These are phyloP conservation scores for Phytophthora rubi DNA, from an alignment of 352 stramenopile genomes.

Conservation along the genomic window DNA sequence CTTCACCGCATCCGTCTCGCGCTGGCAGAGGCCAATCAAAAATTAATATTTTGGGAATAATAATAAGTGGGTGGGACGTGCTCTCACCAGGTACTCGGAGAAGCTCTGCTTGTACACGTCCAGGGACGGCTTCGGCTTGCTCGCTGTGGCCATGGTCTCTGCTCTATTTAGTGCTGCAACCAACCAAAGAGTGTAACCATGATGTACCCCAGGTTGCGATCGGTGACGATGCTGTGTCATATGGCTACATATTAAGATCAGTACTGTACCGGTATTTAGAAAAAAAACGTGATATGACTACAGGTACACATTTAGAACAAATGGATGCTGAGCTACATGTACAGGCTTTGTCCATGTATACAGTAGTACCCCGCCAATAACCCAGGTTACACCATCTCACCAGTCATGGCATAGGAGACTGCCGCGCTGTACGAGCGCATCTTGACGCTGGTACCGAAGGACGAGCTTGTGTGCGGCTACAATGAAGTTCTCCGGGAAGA, in stretches of 20 bases:
- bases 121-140: slow-evolving; percentile 56
- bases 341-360: too few species aligned
- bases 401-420: neutral
- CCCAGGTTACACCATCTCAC: too few species aligned
- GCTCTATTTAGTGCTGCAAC: slow-evolving; percentile 21
- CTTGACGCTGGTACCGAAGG: slow-evolving; percentile 6
- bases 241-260: neutral
- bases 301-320: too few species aligned
- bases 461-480: slow-evolving; percentile 13
- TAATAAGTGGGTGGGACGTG: neutral
- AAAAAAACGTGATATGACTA: too few species aligned
- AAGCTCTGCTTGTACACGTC: slow-evolving; percentile 88
- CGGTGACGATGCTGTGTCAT: neutral
- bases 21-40: slow-evolving; percentile 31
- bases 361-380: too few species aligned
- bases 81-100: slow-evolving; percentile 66
- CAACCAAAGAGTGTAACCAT: slow-evolving; percentile 21
- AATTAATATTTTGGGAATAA: neutral
- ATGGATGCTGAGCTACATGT: too few species aligned
- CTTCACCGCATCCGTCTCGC: slow-evolving; percentile 63
- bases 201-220: slow-evolving; percentile 6
- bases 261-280: neutral
- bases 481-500: slow-evolving; percentile 12
- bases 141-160: slow-evolving; percentile 21
- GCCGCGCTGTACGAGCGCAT: slow-evolving; percentile 23